Base-by-base conservation (phyloP, 2,329 filamentous ascomycete genomes). In the Cercospora citrullina region DNA sequence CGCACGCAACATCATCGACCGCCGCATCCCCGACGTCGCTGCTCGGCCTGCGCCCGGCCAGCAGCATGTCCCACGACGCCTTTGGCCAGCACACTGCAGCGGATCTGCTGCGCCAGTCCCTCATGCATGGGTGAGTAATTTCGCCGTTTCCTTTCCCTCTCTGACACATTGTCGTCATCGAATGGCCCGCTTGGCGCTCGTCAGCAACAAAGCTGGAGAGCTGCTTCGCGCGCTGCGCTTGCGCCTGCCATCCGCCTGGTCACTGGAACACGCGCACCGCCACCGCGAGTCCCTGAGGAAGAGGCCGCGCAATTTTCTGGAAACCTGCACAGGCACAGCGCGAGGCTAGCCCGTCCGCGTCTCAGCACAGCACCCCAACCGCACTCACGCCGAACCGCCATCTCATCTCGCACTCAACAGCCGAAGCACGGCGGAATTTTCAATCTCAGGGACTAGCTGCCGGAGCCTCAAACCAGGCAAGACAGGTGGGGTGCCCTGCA, bases 41-140 rank as follows among this genome's bases (percentile, higher is more conserved):
- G 31, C 62, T 68, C 45, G 63, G 66, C 63, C 66, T 65, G 66
- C 66, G 66, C 59, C 51, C 67, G 18, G 63, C 60, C 66, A 73
- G 51, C 64, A 73, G 26, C 85, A 83, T 65, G 60, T 60, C 70
- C 28, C 63, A 65, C 58, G 62, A 65, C 66, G 66, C 60, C 16
- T 67, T 68, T 45, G 68, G 66, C 63, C 73, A 79, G 74, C 80
- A 83, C 73, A 82, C 81, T 68, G 85, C 87, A 65, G 84, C 84
- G 62, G 86, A 88, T 74, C 79, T 87, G 78, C 79, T 87, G 75
- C 83, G 86, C 75, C 87, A 88, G 79, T 83, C 85, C 68, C 84
- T 86, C 78, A 79, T 84, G 77, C 85, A 85, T 76, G 85, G 83
- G 86, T 88, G 83, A 73, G 71, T 65, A 39, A 26, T 42, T 68